Percentiles rank a stretch among this genome's conserved stretches.
Conservation (phyloP, 768 basidiomycete species). For the Serendipita indica region DNA sequence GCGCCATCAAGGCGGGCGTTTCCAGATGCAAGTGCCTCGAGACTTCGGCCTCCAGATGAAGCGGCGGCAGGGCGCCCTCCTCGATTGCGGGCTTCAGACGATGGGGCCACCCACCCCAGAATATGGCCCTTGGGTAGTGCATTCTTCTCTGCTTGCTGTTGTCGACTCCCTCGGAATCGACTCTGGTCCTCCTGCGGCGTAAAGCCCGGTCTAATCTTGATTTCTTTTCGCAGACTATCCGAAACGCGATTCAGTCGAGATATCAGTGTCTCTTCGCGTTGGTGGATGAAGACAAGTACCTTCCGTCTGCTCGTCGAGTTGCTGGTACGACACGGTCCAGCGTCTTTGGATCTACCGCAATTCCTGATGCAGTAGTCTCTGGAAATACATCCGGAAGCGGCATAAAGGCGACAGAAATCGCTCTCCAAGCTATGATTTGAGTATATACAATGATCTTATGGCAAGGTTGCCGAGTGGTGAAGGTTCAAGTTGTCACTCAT, state of each 20-base stretch:
- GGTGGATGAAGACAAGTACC: slow-evolving; percentile 44
- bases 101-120: slow-evolving; percentile 61
- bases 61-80: slow-evolving; percentile 3
- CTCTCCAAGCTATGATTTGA: not conserved
- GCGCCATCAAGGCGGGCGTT: slow-evolving; percentile 21
- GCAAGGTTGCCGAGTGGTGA: not conserved
- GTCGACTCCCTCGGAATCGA: slow-evolving; percentile 68
- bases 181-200: slow-evolving; percentile 88
- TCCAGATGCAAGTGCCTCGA: slow-evolving; percentile 11
- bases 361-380: slow-evolving; percentile 56
- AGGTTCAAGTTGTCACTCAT: not conserved
- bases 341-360: slow-evolving; percentile 71
- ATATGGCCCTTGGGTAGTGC: slow-evolving; percentile 64
- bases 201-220: slow-evolving; percentile 82
- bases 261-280: too few relatives aligned
- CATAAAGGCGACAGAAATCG: slow-evolving; percentile 33
- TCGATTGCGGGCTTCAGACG: slow-evolving; percentile 21
- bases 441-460: not conserved
- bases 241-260: not conserved
- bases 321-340: slow-evolving; percentile 81
- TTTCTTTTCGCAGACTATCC: slow-evolving; percentile 65
- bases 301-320: slow-evolving; percentile 67
- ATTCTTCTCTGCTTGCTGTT: slow-evolving; percentile 52
- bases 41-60: not conserved
- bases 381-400: slow-evolving; percentile 65